phyloP scores from a whole-genome alignment of 352 stramenopile species.

The Elongisporangium senticosum region DNA sequence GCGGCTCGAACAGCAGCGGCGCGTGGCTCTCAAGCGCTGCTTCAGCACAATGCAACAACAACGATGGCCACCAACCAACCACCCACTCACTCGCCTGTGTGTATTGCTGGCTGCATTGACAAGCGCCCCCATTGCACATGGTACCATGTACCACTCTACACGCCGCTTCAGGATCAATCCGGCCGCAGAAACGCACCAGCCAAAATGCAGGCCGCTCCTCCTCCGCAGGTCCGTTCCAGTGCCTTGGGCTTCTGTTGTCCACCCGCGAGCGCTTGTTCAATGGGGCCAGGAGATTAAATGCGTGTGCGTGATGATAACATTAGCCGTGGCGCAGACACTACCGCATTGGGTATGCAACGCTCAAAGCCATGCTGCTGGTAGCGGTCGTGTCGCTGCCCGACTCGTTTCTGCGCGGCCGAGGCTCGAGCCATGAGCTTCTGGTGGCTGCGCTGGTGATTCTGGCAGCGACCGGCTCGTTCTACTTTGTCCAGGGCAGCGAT shows the following conservation, averaged over 20 bases:
- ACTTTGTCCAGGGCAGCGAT: constrained; percentile 30
- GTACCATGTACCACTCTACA: neutral
- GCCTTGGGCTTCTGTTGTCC: neutral
- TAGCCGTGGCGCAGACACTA: constrained; percentile 8
- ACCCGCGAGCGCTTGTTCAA: neutral
- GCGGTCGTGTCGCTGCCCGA: constrained; percentile 1
- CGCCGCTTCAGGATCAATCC: neutral
- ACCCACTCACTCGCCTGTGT: no score
- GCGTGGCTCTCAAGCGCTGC: neutral
- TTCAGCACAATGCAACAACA: neutral
- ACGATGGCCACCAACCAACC: neutral
- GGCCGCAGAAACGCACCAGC: neutral
- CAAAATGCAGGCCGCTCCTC: neutral
- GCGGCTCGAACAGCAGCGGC: neutral
- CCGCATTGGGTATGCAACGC: constrained; percentile 1
- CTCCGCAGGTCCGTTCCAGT: neutral
- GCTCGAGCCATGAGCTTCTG: neutral
- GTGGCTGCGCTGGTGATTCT: neutral
- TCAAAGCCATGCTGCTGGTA: constrained; percentile 11
- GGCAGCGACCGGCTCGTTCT: constrained; percentile 12
- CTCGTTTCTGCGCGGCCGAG: neutral
- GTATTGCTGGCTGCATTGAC: neutral
- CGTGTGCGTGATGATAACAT: neutral
- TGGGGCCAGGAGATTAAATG: neutral
- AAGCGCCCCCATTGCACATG: neutral